Percentiles rank a stretch among this genome's conserved stretches.
Conservation (phyloP, 441 rosid species). For the Hypseocharis bilobata region DNA sequence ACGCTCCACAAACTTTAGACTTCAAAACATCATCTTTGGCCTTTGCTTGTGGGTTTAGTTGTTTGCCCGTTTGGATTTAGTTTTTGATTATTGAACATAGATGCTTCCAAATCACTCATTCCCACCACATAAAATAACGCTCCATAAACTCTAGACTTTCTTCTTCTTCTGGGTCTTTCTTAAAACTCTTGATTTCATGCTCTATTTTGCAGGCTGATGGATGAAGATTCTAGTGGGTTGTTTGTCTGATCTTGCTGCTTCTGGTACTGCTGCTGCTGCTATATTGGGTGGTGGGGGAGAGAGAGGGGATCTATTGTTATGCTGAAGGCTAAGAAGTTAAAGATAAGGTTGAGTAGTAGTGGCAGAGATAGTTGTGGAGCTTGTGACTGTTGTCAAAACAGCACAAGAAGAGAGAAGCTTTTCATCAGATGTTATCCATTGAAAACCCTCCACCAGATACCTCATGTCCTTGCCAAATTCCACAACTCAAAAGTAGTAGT, state of each 20-base stretch:
- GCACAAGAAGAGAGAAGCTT: slow-evolving; percentile 61
- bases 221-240: slow-evolving; percentile 34
- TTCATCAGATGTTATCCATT: slow-evolving; percentile 86
- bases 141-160: too few relatives aligned
- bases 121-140: slow-evolving; percentile 69
- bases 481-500: slow-evolving; percentile 36
- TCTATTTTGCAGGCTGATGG: slow-evolving; percentile 29
- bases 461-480: slow-evolving; percentile 39
- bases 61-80: slow-evolving; percentile 30
- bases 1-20: slow-evolving; percentile 27
- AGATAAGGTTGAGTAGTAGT: slow-evolving; percentile 33
- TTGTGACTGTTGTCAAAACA: slow-evolving; percentile 55
- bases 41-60: slow-evolving; percentile 40
- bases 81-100: neutral
- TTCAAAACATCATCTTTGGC: slow-evolving; percentile 17
- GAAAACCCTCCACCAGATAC: slow-evolving; percentile 79
- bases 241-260: neutral
- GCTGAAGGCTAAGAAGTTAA: slow-evolving; percentile 57
- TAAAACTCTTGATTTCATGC: slow-evolving; percentile 7
- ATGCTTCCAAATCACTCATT: slow-evolving; percentile 37
- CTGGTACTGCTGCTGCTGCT: neutral
- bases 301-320: slow-evolving; percentile 36
- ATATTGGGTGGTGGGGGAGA: slow-evolving; percentile 16
- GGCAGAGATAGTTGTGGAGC: slow-evolving; percentile 38
- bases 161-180: too few relatives aligned